Base-by-base conservation (phyloP, 495 filamentous ascomycete genomes). In the Glarea lozoyensis region DNA sequence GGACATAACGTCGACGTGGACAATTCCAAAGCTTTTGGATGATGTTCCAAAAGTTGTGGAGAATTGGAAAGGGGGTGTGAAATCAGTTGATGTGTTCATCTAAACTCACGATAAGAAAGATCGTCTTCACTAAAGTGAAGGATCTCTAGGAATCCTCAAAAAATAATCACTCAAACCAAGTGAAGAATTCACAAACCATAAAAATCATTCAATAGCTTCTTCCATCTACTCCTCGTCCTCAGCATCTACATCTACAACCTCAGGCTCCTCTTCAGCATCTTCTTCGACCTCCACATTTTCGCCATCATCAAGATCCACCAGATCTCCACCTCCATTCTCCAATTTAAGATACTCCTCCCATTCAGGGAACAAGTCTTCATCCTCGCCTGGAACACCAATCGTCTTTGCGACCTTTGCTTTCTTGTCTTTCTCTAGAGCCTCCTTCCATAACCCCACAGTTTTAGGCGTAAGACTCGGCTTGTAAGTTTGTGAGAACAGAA, bases 401-500 rank as follows among this genome's bases (percentile, higher is more conserved):
- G 84, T 75, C 60, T 86, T 79, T 10, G 79, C 75, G 4, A 95
- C 80, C 50, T 90, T 88, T 12, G 75, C 75, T 69, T 92, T 94
- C 55, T 88, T 88, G 37, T 63, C 64, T 59, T 80, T 78, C 59
- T 94, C 88, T 30, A 96, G 63, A 20, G 71, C 75, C 22, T 73
- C 69, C 62, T 95, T 95, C 92, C 89, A 96, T 45, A 72, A 60
- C 11, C 63, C 62, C 4, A 85, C 85, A 13, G 88, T 66, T n/a
- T 69, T 75, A 7, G 72, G 60, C 4, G 85, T 75, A n/a, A 76
- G 57, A 38, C 79, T 85, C 0, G 92, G 93, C 68, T 84, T 88
- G 66, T 97, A 97, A 2, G 93, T 97, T 62, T 94, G 87, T 3
- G 86, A 76, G 51, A 97, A 90, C 20, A 99, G 68, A 7, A 86